Conservation (phyloP, 257 asterid species). For the Fraxinus pennsylvanica region DNA sequence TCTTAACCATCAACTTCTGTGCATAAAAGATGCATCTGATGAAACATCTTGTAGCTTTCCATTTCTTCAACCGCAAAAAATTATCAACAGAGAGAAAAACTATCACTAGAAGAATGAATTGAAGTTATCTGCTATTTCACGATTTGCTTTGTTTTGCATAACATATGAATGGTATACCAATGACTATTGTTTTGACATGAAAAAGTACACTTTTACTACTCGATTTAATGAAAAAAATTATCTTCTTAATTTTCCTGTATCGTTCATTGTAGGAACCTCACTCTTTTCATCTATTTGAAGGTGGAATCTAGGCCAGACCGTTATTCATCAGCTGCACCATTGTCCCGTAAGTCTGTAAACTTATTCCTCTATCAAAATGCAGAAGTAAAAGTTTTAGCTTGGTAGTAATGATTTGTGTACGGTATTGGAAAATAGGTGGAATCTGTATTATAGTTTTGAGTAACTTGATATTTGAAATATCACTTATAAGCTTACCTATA, state of each 20-base stretch:
- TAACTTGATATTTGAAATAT: slow-evolving; percentile 9
- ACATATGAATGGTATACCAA: slow-evolving; percentile 7
- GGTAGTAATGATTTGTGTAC: background rate
- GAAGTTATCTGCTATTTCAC: background rate
- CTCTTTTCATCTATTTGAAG: slow-evolving; percentile 93
- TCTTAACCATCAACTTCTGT: background rate
- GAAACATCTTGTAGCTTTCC: background rate
- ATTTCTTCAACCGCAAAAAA: background rate
- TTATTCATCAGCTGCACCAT: slow-evolving; percentile 96
- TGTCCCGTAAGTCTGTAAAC: slow-evolving; percentile 73
- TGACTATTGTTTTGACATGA: slow-evolving; percentile 11
- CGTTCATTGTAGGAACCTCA: slow-evolving; percentile 67
- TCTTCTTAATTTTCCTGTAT: slow-evolving; percentile 47
- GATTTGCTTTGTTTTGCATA: background rate
- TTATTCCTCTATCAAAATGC: slow-evolving; percentile 10
- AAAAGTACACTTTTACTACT: slow-evolving; percentile 15
- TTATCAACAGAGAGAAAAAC: background rate
- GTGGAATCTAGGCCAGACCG: slow-evolving; percentile 98
- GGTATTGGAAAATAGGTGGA: slow-evolving; percentile 11
- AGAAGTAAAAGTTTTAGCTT: slow-evolving; percentile 13
- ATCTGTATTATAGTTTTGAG: background rate
- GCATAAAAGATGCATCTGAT: background rate
- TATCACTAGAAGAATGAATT: background rate
- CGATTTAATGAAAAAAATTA: slow-evolving; percentile 19
- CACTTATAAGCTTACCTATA: slow-evolving; percentile 21